These are phyloP conservation scores for Metschnikowia gruessii DNA, from an alignment of 805 yeast genomes.

Conservation along the genomic window DNA sequence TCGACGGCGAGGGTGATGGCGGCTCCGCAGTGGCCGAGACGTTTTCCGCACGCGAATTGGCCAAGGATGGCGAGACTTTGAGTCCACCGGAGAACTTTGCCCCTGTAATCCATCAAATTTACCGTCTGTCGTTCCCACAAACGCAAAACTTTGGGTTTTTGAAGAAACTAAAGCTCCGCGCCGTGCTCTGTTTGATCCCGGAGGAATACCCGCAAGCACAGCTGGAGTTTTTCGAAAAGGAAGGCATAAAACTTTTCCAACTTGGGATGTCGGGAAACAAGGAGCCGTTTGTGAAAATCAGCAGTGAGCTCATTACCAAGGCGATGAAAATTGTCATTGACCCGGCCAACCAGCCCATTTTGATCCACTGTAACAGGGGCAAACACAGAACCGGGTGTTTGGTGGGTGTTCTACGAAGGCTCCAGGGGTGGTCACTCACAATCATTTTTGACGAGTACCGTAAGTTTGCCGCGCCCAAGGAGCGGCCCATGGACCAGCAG, in stretches of 20 bases:
- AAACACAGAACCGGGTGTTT: slow-evolving; percentile 96
- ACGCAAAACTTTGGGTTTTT: slow-evolving; percentile 76
- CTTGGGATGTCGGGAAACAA: slow-evolving; percentile 95
- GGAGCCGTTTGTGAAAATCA: slow-evolving; percentile 83
- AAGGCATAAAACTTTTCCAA: slow-evolving; percentile 72
- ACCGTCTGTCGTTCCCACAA: slow-evolving; percentile 87
- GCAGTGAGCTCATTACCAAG: slow-evolving; percentile 63
- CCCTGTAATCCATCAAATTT: slow-evolving; percentile 68
- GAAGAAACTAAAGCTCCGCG: slow-evolving; percentile 57
- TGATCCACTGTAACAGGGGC: slow-evolving; percentile 95
- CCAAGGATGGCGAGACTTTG: slow-evolving; percentile 21
- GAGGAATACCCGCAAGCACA: slow-evolving; percentile 88
- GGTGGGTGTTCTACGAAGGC: slow-evolving; percentile 84
- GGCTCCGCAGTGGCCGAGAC: slow-evolving; percentile 7
- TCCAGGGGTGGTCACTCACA: slow-evolving; percentile 90
- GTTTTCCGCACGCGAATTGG: slow-evolving; percentile 9
- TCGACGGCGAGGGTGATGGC: slow-evolving; percentile 25
- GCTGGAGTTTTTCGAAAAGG: slow-evolving; percentile 53
- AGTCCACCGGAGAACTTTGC: slow-evolving; percentile 91
- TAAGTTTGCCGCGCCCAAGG: slow-evolving; percentile 91
- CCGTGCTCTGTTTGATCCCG: slow-evolving; percentile 81
- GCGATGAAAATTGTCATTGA: slow-evolving; percentile 79
- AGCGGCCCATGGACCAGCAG: slow-evolving; percentile 93
- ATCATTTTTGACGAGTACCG: slow-evolving; percentile 96
- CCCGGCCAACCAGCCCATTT: slow-evolving; percentile 85